A percentile compares a stretch with the other conserved stretches of the same genome.
These are phyloP conservation scores for Pleurotus giganteus DNA, from an alignment of 768 basidiomycete genomes.

Conservation along the genomic window DNA sequence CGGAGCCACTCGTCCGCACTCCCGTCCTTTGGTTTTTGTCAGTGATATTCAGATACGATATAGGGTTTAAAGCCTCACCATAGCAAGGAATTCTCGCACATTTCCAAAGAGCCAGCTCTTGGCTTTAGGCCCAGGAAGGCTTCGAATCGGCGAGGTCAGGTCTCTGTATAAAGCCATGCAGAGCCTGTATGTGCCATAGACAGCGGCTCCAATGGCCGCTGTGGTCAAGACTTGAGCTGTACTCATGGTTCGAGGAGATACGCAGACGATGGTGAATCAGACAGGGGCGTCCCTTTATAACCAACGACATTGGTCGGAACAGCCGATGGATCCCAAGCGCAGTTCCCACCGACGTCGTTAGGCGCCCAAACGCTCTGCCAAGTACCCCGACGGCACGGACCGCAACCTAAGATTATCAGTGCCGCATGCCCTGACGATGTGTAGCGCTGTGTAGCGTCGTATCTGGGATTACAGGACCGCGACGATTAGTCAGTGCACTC, in stretches of 20 bases:
- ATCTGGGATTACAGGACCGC: too few species aligned
- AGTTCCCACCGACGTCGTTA: too few species aligned
- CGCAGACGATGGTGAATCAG: too few species aligned
- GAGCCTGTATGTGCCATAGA: conserved; percentile 31
- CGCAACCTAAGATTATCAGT: too few species aligned
- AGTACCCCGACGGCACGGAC: too few species aligned
- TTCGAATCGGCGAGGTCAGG: conserved; percentile 40
- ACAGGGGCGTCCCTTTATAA: too few species aligned
- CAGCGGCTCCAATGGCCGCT: neutral
- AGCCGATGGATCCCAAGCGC: too few species aligned
- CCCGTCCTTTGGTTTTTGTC: neutral
- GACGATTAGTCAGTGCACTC: too few species aligned
- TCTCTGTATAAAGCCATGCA: conserved; percentile 26
- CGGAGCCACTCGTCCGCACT: neutral
- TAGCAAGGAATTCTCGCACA: conserved; percentile 39
- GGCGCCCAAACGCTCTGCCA: too few species aligned
- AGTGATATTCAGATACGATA: neutral
- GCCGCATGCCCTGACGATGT: too few species aligned
- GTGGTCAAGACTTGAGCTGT: neutral
- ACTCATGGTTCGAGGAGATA: neutral
- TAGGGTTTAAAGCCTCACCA: conserved; percentile 24
- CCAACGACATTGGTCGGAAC: too few species aligned
- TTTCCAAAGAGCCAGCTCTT: conserved; percentile 48
- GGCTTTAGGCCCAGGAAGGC: conserved; percentile 49
- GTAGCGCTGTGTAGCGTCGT: too few species aligned